These are phyloP conservation scores for Neonectria punicea DNA, from an alignment of 2,329 filamentous ascomycete genomes.

Conservation along the genomic window DNA sequence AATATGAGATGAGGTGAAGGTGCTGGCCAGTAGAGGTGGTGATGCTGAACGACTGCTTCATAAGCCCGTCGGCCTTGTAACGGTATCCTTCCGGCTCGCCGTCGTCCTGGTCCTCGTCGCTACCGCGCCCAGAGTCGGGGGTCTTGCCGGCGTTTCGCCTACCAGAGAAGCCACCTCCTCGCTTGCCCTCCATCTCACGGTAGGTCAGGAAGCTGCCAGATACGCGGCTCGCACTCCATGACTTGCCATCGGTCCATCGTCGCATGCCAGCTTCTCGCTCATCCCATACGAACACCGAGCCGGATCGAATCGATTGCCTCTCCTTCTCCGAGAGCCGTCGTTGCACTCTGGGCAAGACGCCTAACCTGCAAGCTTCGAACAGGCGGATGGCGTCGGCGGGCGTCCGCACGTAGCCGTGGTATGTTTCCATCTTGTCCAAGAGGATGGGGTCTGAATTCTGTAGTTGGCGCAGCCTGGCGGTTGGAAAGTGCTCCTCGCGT, in stretches of 20 bases:
- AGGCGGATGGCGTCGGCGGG: slow-evolving; percentile 96
- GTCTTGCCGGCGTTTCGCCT: slow-evolving; percentile 75
- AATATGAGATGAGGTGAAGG: slow-evolving; percentile 97
- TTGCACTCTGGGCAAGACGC: slow-evolving; percentile 90
- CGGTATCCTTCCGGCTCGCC: slow-evolving; percentile 90
- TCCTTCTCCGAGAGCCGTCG: slow-evolving; percentile 95
- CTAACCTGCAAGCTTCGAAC: slow-evolving; percentile 95
- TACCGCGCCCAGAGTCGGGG: slow-evolving; percentile 82
- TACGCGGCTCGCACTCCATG: slow-evolving; percentile 97
- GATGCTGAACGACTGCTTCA: slow-evolving; percentile 99
- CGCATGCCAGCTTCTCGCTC: slow-evolving; percentile 98
- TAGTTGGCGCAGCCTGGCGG: slow-evolving; percentile 35
- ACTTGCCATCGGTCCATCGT: slow-evolving; percentile 98
- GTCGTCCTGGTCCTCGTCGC: slow-evolving; percentile 86
- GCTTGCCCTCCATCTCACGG: slow-evolving; percentile 98
- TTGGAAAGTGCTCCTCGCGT: slow-evolving; percentile 22
- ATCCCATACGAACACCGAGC: slow-evolving; percentile 99
- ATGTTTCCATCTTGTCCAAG: slow-evolving; percentile 84
- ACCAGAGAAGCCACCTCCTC: slow-evolving; percentile 79
- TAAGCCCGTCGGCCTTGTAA: slow-evolving; percentile 95
- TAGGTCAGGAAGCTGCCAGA: slow-evolving; percentile 98
- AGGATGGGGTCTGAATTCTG: slow-evolving; percentile 30
- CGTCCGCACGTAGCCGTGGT: slow-evolving; percentile 94
- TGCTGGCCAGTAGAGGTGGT: slow-evolving; percentile 90
- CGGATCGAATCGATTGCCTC: slow-evolving; percentile 92